These are phyloP conservation scores for Cryptosporidium meleagridis DNA, from an alignment of 169 alveolate species.

Conservation along the genomic window DNA sequence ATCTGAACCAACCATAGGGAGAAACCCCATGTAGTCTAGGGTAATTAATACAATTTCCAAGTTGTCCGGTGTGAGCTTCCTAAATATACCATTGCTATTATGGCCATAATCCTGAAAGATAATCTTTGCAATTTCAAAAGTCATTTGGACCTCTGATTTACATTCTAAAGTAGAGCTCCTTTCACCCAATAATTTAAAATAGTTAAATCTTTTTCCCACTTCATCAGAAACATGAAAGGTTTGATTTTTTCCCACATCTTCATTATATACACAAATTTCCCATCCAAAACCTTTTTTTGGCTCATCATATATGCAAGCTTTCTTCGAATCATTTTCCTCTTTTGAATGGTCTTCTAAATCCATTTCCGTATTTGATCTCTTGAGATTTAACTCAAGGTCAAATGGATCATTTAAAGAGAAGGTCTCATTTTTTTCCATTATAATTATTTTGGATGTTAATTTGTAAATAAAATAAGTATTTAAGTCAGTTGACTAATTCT, in stretches of 20 bases:
- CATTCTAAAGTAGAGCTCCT: not conserved
- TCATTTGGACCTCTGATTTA: not conserved
- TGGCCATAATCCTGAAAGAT: conserved; percentile 22
- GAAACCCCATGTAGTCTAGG: conserved; percentile 59
- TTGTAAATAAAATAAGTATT: no score
- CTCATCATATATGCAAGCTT: not conserved
- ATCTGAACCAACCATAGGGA: conserved; percentile 58
- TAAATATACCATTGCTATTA: conserved; percentile 17
- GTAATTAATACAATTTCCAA: conserved; percentile 19
- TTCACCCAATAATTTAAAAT: conserved; percentile 24
- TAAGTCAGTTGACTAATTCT: not conserved
- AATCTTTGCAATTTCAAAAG: conserved; percentile 39
- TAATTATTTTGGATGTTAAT: not conserved
- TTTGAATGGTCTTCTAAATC: not conserved
- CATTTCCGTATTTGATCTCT: conserved; percentile 24
- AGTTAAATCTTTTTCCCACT: conserved; percentile 41
- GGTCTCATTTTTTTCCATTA: not conserved
- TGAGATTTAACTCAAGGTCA: conserved; percentile 42
- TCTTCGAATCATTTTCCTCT: not conserved
- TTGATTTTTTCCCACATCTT: conserved; percentile 3
- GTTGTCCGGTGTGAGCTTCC: conserved; percentile 23
- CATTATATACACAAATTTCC: conserved; percentile 56
- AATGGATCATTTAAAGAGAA: conserved; percentile 38
- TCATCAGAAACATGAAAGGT: conserved; percentile 31
- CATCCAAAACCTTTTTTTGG: conserved; percentile 41